Conservation (phyloP, 2,329 filamentous ascomycete genomes). For the Alternaria brassicae region DNA sequence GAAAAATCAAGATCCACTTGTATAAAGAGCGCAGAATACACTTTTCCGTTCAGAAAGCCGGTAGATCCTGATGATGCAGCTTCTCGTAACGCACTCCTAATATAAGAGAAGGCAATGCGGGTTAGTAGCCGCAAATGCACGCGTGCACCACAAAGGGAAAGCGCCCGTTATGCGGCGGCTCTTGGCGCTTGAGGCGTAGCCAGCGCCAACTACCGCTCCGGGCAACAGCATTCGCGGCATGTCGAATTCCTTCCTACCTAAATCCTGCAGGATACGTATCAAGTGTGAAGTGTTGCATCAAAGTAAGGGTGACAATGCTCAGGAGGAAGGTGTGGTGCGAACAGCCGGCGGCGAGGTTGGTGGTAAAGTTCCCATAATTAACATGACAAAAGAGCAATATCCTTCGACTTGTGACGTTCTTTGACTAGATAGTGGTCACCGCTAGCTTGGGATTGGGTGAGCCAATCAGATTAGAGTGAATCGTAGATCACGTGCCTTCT, state of each 20-base stretch:
- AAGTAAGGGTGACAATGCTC: neutral
- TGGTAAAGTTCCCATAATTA: neutral
- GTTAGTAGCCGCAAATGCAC: neutral
- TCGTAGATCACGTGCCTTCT: neutral
- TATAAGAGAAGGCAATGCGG: accelerated
- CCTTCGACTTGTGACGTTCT: neutral
- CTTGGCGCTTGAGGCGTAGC: neutral
- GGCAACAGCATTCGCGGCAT: neutral
- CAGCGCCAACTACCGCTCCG: neutral
- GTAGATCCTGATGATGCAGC: neutral
- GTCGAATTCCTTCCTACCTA: neutral
- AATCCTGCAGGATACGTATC: neutral
- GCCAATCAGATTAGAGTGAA: neutral
- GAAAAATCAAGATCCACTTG: neutral
- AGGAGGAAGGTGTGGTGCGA: neutral
- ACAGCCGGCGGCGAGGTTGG: neutral
- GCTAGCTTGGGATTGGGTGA: neutral
- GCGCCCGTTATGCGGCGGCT: neutral
- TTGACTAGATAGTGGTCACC: neutral
- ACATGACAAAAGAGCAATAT: neutral
- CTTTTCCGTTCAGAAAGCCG: accelerated
- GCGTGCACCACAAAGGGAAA: neutral
- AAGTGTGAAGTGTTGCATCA: neutral
- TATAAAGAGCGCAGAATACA: neutral
- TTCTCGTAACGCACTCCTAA: neutral